Base-by-base conservation (phyloP, 805 yeast species). In the Sugiyamaella lignohabitans region DNA sequence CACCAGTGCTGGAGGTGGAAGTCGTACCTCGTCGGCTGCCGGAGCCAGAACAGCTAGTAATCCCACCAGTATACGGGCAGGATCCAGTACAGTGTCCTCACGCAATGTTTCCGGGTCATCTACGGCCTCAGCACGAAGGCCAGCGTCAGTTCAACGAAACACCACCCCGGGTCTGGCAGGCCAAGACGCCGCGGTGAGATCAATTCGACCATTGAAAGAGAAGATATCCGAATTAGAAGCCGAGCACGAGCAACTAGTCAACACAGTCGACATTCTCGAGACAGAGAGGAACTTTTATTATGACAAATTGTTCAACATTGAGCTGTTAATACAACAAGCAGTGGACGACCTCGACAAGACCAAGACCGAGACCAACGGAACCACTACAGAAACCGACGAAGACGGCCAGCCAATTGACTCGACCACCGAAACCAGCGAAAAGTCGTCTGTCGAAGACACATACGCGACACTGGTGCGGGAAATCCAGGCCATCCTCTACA, bases 251-350 rank as follows among this genome's bases (percentile, higher is more conserved):
- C 86, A 82, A 52, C 74, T 75, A 53, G 73, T 72, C 49, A 70
- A 75, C 19, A 78, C 82, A 11, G 75, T 82, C 18, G 84, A 80
- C 42, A 77, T 81, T 11, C 68, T 87, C 42, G 72, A 75, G 45
- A 76, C 84, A 1, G 97, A 93, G 62, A 78, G 98, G 52, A 84
- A 86, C 63, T 87, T 91, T 59, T 93, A 93, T 64, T 91, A 86
- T 67, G 81, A 84, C 59, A 93, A 91, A 66, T 70, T 93, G 45
- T 75, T 96, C 53, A 95, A 86, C 49, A 85, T 93, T 47, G 98
- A 93, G 64, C 78, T 87, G 22, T 66, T 89, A 40, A 76, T 83
- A 21, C 87, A 84, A 58, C 75, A 81, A 20, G 72, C 80, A 8
- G 74, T 71, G 43, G 83, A 79, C 44, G 65, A 73, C 40, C 61